Evolutionary conservation across 1,284 basidiomycete genomes (phyloP).

Genomic region (Irpex sp.): DNA sequence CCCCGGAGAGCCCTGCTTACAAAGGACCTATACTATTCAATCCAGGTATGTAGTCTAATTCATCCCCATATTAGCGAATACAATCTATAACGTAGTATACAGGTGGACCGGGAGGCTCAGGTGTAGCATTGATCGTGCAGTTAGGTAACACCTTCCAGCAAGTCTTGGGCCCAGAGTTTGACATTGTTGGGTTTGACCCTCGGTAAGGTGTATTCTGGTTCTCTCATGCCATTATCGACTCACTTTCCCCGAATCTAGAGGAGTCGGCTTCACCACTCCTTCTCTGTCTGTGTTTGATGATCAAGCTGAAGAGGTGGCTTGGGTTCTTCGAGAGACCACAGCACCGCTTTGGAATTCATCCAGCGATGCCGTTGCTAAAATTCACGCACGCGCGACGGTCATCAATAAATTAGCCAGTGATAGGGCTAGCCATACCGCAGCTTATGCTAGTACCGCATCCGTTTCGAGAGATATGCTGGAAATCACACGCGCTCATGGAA

Average conservation of each 20-base stretch:
- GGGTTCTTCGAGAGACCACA: not conserved
- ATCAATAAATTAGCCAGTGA: not conserved
- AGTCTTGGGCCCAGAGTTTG: constrained; percentile 26
- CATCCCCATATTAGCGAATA: too few species aligned
- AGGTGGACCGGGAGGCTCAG: constrained; percentile 30
- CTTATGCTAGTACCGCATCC: constrained; percentile 3
- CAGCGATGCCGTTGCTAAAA: not conserved
- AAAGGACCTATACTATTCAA: constrained; percentile 31
- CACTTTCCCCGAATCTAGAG: not conserved
- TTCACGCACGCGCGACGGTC: not conserved
- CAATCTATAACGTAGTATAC: not conserved
- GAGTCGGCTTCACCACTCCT: constrained; percentile 2
- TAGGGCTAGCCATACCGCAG: not conserved
- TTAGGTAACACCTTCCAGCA: not conserved
- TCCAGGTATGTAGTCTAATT: constrained; percentile 20
- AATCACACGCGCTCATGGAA: constrained; percentile 23
- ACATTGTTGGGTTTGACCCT: constrained; percentile 33
- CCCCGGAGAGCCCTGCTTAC: constrained; percentile 20
- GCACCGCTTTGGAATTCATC: not conserved
- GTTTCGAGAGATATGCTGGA: constrained; percentile 26
- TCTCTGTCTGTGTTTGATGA: not conserved
- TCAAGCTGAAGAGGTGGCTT: constrained; percentile 4
- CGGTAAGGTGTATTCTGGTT: constrained; percentile 7
- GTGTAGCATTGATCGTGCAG: constrained; percentile 15
- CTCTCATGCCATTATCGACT: not conserved